Base-by-base conservation (phyloP, 805 yeast species). In the Wickerhamomyces alni region DNA sequence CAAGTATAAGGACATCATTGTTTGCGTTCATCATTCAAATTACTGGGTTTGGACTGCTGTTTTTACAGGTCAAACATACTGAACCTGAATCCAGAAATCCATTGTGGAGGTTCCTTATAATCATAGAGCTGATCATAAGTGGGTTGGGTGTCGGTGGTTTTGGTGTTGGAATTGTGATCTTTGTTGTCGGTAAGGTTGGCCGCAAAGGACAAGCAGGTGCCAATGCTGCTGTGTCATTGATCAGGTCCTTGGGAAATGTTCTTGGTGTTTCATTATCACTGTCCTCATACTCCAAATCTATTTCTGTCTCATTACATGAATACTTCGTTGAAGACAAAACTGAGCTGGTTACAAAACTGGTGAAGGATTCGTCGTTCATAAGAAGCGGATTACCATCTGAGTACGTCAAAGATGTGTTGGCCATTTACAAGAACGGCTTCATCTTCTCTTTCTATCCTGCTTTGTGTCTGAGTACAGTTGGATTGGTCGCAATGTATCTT, bases 61-160 rank as follows among this genome's bases (percentile, higher is more conserved):
- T 38, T 17, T 10, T 31, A 1, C 33, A 44, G 4, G 42, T 50
- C 2, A 13, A 21, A 10, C 10, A 19, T 4, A 44, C 48, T 7
- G 2, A 29, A 3, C 60, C 60, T 8, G 37, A 37, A 2, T 35
- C 44, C 17, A 37, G 37, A 0, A 24, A 34, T 10, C 16, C 29
- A 3, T 1, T 25, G 1, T 59, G 62, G 59, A 51, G 47, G 27
- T 17, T 53, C 22, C 13, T 45, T 5, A 43, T 55, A 2, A 35
- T 57, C 3, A 11, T 61, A 3, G 66, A 69, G 1, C 53, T 58
- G 29, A 37, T 56, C 2, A 30, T 62, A 6, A 39, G 55, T 8
- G 71, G 73, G 2, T 41, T 60, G 6, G 72, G 73, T 2, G 61
- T 60, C 38, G 75, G 75, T 22, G 60, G 64, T 16, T 66, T 65